phyloP scores from a whole-genome alignment of 1,284 basidiomycete species.

The Cystobasidium pallidum region DNA sequence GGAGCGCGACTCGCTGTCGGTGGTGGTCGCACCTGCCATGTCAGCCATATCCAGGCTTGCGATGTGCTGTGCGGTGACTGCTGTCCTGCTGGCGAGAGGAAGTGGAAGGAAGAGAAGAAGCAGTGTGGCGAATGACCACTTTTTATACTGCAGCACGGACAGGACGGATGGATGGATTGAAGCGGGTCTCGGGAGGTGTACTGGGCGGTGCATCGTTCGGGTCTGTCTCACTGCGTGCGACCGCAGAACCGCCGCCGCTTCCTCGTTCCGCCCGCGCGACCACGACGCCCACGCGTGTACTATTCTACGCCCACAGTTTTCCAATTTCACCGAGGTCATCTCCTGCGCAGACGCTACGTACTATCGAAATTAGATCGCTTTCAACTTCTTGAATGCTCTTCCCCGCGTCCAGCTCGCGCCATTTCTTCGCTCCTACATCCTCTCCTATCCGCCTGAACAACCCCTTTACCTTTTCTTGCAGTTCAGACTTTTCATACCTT shows the following conservation, averaged over 20 bases:
- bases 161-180: no score
- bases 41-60: background rate
- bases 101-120: slow-evolving; percentile 17
- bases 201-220: no score
- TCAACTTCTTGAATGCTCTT: slow-evolving; percentile 64
- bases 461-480: slow-evolving; percentile 55
- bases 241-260: background rate
- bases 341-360: slow-evolving; percentile 57
- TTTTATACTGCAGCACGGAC: slow-evolving; percentile 12
- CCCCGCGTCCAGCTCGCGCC: slow-evolving; percentile 38
- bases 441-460: slow-evolving; percentile 48
- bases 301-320: slow-evolving; percentile 46
- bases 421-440: slow-evolving; percentile 15
- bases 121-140: slow-evolving; percentile 8
- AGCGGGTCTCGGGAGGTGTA: no score
- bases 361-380: slow-evolving; percentile 64
- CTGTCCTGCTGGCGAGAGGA: background rate
- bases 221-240: background rate
- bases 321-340: slow-evolving; percentile 25
- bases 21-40: slow-evolving; percentile 13
- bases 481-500: slow-evolving; percentile 61
- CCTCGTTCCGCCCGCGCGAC: no score
- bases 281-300: background rate
- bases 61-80: background rate
- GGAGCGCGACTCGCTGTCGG: background rate